Evolutionary conservation across 2,329 filamentous ascomycete species (phyloP), one percentile per base, ranked within the genome.

Genomic region (Pseudogymnoascus sp.): DNA sequence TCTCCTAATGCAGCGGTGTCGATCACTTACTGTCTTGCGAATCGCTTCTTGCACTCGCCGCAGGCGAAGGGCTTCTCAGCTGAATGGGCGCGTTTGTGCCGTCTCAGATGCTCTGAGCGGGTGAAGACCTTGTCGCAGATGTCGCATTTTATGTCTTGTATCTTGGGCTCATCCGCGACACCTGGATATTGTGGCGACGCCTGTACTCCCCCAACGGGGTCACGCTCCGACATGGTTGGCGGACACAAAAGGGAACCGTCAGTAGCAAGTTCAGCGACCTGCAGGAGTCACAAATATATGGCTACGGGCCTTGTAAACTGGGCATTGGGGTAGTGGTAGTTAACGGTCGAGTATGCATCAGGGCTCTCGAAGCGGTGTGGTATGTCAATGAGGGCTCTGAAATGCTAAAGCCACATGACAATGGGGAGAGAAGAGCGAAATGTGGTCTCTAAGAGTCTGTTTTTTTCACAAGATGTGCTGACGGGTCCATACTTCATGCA

Each of bases 11-110:
- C 2, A 15, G 17, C 21, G 31, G 23, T 7, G n/a, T 17, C 21
- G 33, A 4, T 17, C 15, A 56, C 60, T 15, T 37, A 62, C 60
- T 50, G 40, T 61, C 62, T 60, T 29, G 62, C 29, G 31, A 63
- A 63, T 17, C 62, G 31, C 33, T 59, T 63, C 38, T 60, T 60
- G 37, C 62, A 63, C 50, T 63, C 62, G 37, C 5, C 31, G 26
- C 62, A 63, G 38, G 33, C 26, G 19, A 59, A 60, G 31, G 62
- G 62, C 72, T 83, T 83, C 71, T 82, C 82, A 67, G 80, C 80
- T 0, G 81, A 83, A 75, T 83, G 81, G 73, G 82, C 82, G 71
- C 82, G 82, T 19, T 80, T 80, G 69, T 83, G 81, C 59, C 81
- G 79, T n/a, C 80, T 80, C 7, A 82, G 79, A 67, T 83, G 81